phyloP scores from a whole-genome alignment of 306 rosid genomes.

The Herpetospermum pedunculosum region DNA sequence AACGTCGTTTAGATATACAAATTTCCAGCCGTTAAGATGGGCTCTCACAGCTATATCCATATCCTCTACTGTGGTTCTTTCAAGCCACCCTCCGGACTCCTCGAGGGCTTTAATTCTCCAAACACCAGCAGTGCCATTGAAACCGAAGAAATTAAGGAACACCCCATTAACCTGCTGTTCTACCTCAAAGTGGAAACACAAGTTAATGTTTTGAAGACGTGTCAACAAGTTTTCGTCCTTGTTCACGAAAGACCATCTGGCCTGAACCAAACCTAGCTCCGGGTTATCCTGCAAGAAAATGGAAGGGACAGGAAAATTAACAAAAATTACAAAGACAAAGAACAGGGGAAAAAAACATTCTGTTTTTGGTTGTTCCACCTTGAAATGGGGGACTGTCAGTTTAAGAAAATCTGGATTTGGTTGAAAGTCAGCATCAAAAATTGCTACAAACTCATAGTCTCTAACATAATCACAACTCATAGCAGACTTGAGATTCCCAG shows the following conservation, averaged over 20 bases:
- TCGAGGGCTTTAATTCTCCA: conserved; percentile 94
- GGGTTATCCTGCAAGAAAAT: conserved; percentile 57
- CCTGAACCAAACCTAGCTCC: conserved; percentile 74
- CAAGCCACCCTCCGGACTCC: conserved; percentile 95
- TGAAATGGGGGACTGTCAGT: conserved; percentile 75
- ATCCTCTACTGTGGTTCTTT: conserved; percentile 92
- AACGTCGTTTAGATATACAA: conserved; percentile 77
- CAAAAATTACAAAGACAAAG: neutral
- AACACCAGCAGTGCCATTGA: conserved; percentile 98
- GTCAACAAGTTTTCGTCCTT: conserved; percentile 89
- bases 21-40: conserved; percentile 93
- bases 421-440: conserved; percentile 92
- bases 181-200: conserved; percentile 97
- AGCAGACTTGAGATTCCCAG: conserved; percentile 95
- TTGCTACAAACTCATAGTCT: conserved; percentile 84
- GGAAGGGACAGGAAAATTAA: neutral
- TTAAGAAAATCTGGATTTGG: conserved; percentile 92
- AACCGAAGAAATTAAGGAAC: conserved; percentile 82
- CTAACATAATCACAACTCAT: conserved; percentile 84
- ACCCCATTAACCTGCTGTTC: conserved; percentile 95
- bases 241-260: conserved; percentile 94
- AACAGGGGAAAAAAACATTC: neutral
- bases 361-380: conserved; percentile 34
- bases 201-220: conserved; percentile 86
- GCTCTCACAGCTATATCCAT: conserved; percentile 98